phyloP scores from a whole-genome alignment of 768 basidiomycete species.

The Glaciozyma antarctica region DNA sequence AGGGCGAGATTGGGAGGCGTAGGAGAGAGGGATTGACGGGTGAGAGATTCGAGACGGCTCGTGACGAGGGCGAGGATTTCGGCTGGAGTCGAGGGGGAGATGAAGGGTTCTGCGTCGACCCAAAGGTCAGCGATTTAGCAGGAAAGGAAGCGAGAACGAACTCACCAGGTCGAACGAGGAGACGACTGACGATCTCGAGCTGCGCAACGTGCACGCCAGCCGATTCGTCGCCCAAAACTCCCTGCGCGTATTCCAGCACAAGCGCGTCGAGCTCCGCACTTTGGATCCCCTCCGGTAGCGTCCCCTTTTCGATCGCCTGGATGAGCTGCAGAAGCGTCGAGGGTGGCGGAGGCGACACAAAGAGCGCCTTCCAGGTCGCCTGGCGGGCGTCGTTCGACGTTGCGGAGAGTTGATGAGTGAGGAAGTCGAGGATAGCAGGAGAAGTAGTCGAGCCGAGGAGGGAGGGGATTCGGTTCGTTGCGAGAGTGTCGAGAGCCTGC shows the following conservation, averaged over 20 bases:
- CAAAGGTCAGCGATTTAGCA: not conserved
- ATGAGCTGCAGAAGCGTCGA: constrained; percentile 2
- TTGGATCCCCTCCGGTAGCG: not conserved
- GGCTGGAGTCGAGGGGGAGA: not conserved
- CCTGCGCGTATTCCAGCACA: not conserved
- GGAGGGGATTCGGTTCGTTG: not conserved
- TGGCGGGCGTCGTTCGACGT: not conserved
- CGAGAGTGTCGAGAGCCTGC: constrained; percentile 20
- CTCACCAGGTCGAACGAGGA: constrained; percentile 11
- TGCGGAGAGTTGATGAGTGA: constrained; percentile 7
- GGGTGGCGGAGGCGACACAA: not conserved
- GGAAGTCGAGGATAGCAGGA: constrained; percentile 1
- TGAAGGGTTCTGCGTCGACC: constrained; percentile 12
- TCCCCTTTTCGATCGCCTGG: not conserved
- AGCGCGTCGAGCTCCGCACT: constrained; percentile 15
- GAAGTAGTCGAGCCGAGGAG: constrained; percentile 5
- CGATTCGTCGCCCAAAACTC: not conserved
- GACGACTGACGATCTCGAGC: constrained; percentile 14
- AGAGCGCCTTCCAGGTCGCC: constrained; percentile 16
- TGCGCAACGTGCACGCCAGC: not conserved
- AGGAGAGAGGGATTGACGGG: not conserved
- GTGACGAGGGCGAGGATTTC: constrained; percentile 1
- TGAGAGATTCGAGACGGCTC: not conserved
- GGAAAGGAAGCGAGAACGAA: not conserved
- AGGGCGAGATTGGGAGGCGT: not conserved